Percentiles rank a stretch among this genome's conserved stretches.
Conservation (phyloP, 1,284 basidiomycete genomes). For the Mycena sp. region DNA sequence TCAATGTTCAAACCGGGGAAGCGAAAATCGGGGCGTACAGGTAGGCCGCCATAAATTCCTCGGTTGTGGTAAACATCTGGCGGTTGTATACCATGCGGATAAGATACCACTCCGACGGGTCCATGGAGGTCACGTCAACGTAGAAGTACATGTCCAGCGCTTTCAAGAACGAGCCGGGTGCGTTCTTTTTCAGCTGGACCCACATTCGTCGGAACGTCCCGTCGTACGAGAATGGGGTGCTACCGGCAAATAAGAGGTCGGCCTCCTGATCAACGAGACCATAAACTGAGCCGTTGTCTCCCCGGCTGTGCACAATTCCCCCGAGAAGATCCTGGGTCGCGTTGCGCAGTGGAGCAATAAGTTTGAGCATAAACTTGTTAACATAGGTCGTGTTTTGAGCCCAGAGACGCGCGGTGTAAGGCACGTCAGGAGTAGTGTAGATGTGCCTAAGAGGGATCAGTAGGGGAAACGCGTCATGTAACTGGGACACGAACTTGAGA, state of each 20-base stretch:
- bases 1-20: neutral
- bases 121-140: slow-evolving; percentile 65
- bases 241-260: slow-evolving; percentile 53
- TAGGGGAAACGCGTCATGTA: neutral
- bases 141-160: slow-evolving; percentile 67
- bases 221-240: slow-evolving; percentile 66
- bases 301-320: neutral
- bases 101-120: slow-evolving; percentile 55
- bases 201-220: slow-evolving; percentile 66
- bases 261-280: slow-evolving; percentile 47
- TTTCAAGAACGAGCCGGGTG: slow-evolving; percentile 61
- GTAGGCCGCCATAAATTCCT: slow-evolving; percentile 58
- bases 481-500: slow-evolving; percentile 14
- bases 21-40: neutral
- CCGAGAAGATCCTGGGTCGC: slow-evolving; percentile 25
- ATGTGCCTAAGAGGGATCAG: slow-evolving; percentile 56
- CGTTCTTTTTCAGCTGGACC: slow-evolving; percentile 59
- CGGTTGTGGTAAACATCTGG: slow-evolving; percentile 58
- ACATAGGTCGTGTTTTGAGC: slow-evolving; percentile 33
- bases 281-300: neutral
- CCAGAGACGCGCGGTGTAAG: slow-evolving; percentile 40
- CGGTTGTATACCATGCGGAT: slow-evolving; percentile 65
- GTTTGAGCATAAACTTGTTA: slow-evolving; percentile 27
- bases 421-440: slow-evolving; percentile 48
- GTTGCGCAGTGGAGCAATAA: slow-evolving; percentile 36